Percentiles rank a stretch among this genome's conserved stretches.
These are phyloP conservation scores for Apophysomyces sp. DNA, from an alignment of 371 early-diverging fungal genomes.

Conservation along the genomic window DNA sequence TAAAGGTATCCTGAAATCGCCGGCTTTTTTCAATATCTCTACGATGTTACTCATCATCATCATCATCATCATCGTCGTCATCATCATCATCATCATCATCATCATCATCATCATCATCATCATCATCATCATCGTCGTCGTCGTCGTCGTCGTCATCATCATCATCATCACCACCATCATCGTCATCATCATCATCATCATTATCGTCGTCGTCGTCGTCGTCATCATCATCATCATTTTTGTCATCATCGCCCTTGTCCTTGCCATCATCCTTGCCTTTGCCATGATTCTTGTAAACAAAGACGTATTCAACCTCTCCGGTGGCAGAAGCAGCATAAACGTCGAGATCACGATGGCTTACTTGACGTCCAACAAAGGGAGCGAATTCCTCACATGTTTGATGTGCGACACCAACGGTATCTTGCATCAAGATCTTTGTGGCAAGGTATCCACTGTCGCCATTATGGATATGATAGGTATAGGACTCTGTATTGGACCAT, in stretches of 20 bases:
- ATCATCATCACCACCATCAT: background rate
- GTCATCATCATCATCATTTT: background rate
- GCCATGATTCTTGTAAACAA: background rate
- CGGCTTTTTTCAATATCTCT: too few relatives aligned
- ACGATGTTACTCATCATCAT: too few relatives aligned
- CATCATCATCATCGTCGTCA: background rate
- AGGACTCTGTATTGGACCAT: background rate
- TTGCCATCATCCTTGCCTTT: background rate
- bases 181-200: background rate
- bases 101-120: background rate
- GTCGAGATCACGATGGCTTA: too few relatives aligned
- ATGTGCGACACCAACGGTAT: background rate
- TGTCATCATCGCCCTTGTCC: background rate
- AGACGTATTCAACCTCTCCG: background rate
- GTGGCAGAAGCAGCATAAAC: background rate
- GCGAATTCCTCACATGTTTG: background rate
- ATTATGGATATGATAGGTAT: background rate
- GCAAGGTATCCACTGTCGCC: background rate
- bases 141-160: slow-evolving; percentile 1
- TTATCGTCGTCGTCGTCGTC: background rate
- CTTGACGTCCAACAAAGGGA: background rate
- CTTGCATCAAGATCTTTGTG: background rate
- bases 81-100: background rate
- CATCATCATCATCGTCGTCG: background rate
- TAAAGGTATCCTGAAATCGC: too few relatives aligned